A percentile compares a stretch with the other conserved stretches of the same genome.
phyloP scores from a whole-genome alignment of 2,329 filamentous ascomycete species.

The Botryotinia globosa region DNA sequence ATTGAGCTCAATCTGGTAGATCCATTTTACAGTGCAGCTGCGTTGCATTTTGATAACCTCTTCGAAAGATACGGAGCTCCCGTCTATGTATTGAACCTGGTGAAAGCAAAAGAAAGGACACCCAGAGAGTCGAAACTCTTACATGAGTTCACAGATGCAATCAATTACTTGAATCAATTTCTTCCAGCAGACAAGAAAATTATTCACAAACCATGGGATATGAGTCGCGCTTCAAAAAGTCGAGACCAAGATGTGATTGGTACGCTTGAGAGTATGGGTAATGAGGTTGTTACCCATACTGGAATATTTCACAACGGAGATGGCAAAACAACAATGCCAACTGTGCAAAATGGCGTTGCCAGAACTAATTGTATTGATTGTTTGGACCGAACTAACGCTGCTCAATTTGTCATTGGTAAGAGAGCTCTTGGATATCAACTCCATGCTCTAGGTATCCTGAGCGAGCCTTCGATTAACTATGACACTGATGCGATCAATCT shows the following conservation, averaged over 20 bases:
- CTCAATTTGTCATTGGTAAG: slow-evolving; percentile 97
- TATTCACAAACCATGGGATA: slow-evolving; percentile 93
- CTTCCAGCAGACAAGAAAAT: slow-evolving; percentile 81
- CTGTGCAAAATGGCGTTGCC: slow-evolving; percentile 85
- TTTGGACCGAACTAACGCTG: slow-evolving; percentile 92
- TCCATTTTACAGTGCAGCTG: slow-evolving; percentile 90
- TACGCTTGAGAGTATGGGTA: slow-evolving; percentile 84
- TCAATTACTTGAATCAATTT: slow-evolving; percentile 92
- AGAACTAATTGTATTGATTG: slow-evolving; percentile 98
- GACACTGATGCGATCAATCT: slow-evolving; percentile 95
- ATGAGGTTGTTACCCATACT: slow-evolving; percentile 79
- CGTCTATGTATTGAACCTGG: slow-evolving; percentile 85
- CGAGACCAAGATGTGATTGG: slow-evolving; percentile 92
- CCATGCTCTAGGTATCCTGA: slow-evolving; percentile 84
- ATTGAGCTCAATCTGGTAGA: slow-evolving; percentile 95
- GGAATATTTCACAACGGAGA: slow-evolving; percentile 96
- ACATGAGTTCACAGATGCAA: slow-evolving; percentile 79
- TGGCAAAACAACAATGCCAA: slow-evolving; percentile 59
- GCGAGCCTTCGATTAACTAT: slow-evolving; percentile 76
- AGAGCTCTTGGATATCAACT: slow-evolving; percentile 88
- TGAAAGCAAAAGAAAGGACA: slow-evolving; percentile 83
- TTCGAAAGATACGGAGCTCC: slow-evolving; percentile 92
- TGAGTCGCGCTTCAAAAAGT: slow-evolving; percentile 92
- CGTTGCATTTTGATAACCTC: slow-evolving; percentile 90
- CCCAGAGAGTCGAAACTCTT: slow-evolving; percentile 90